phyloP scores from a whole-genome alignment of 768 basidiomycete species.

The Cystoderma amianthinum region DNA sequence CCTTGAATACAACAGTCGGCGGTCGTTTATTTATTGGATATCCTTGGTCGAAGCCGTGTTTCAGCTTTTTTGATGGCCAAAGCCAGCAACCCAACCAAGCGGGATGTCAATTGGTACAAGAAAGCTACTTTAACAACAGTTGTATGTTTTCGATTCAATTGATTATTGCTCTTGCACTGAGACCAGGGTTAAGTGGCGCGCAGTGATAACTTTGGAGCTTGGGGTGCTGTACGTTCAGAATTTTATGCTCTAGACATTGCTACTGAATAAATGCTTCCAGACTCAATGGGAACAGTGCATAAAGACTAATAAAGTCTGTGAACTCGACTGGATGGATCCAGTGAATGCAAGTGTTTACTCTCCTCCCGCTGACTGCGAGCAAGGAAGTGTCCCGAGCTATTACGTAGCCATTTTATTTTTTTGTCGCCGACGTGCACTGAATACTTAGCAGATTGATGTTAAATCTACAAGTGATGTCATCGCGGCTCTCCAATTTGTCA shows the following conservation, averaged over 20 bases:
- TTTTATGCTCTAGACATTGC: not conserved
- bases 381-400: constrained; percentile 11
- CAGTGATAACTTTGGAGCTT: constrained; percentile 7
- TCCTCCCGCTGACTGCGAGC: constrained; percentile 9
- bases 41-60: constrained; percentile 15
- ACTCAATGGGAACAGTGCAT: constrained; percentile 14
- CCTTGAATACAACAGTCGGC: constrained; percentile 12
- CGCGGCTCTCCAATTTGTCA: constrained; percentile 12
- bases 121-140: constrained; percentile 11
- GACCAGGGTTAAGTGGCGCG: constrained; percentile 3
- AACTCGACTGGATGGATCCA: constrained; percentile 12
- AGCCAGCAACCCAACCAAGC: constrained; percentile 5
- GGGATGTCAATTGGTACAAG: constrained; percentile 9
- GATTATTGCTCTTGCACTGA: not conserved
- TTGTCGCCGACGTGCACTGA: not conserved
- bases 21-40: constrained; percentile 10
- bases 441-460: constrained; percentile 13
- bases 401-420: constrained; percentile 8
- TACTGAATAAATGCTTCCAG: not conserved
- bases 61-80: constrained; percentile 10
- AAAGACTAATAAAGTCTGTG: constrained; percentile 10
- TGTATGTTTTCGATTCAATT: not conserved
- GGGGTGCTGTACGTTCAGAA: constrained; percentile 5
- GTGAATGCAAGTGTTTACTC: constrained; percentile 7
- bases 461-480: constrained; percentile 11